phyloP scores from a whole-genome alignment of 2,329 filamentous ascomycete species.

The Endoconidiophora polonica region DNA sequence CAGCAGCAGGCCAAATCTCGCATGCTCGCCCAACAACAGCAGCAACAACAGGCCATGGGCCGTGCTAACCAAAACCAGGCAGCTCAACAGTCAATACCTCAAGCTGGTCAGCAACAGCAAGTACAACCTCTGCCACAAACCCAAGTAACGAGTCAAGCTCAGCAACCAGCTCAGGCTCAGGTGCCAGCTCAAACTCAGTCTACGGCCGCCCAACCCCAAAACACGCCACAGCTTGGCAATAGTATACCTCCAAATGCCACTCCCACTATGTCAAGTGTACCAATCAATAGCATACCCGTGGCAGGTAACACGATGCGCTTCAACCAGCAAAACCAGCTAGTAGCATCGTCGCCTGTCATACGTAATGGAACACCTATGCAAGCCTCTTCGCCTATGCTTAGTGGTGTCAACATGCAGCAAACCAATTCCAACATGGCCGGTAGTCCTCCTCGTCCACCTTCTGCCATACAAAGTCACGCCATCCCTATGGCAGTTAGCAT shows the following conservation, averaged over 20 bases:
- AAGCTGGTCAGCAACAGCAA: slow-evolving; percentile 21
- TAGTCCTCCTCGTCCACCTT: slow-evolving; percentile 50
- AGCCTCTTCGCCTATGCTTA: slow-evolving; percentile 49
- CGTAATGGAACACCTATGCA: slow-evolving; percentile 48
- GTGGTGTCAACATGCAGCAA: slow-evolving; percentile 44
- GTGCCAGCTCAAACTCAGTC: neutral
- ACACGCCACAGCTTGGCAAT: slow-evolving; percentile 11
- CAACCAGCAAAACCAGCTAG: slow-evolving; percentile 43
- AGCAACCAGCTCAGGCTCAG: slow-evolving; percentile 21
- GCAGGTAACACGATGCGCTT: slow-evolving; percentile 23
- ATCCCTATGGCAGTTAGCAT: slow-evolving; percentile 45
- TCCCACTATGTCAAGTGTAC: slow-evolving; percentile 12
- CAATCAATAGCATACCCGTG: slow-evolving; percentile 23
- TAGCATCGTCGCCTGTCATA: slow-evolving; percentile 41
- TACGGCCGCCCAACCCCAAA: slow-evolving; percentile 6
- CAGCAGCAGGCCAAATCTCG: slow-evolving; percentile 18
- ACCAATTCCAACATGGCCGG: slow-evolving; percentile 51
- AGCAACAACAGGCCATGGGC: slow-evolving; percentile 22
- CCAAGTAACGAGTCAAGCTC: slow-evolving; percentile 13
- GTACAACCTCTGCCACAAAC: neutral
- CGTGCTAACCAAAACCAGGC: slow-evolving; percentile 22
- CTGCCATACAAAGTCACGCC: slow-evolving; percentile 42
- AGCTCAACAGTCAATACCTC: slow-evolving; percentile 16
- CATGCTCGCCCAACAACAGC: slow-evolving; percentile 13
- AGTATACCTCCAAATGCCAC: slow-evolving; percentile 10